These are phyloP conservation scores for Volvox africanus DNA, from an alignment of 139 green algal species.

Conservation along the genomic window DNA sequence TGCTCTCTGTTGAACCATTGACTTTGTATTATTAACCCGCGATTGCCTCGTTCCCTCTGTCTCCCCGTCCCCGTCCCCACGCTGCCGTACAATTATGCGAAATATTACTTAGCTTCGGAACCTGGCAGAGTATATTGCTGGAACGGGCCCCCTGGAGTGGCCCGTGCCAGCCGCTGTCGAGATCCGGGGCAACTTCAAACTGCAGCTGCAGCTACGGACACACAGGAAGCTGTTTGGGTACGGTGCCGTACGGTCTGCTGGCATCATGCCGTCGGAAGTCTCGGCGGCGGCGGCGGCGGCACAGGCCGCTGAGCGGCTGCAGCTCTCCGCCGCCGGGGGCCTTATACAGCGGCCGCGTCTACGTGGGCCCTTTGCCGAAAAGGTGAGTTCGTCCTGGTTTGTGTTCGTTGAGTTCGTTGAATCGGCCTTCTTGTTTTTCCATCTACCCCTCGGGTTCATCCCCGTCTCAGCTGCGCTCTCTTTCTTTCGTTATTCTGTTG, in stretches of 20 bases:
- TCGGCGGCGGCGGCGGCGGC: background rate
- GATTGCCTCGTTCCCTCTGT: no score
- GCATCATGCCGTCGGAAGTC: background rate
- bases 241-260: background rate
- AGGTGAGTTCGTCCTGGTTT: background rate
- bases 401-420: no score
- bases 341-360: slow-evolving; percentile 38
- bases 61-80: no score
- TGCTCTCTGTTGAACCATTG: no score
- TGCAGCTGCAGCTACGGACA: slow-evolving; percentile 55
- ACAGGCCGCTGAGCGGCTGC: background rate
- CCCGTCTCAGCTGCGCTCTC: no score
- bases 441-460: no score
- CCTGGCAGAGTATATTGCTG: slow-evolving; percentile 43
- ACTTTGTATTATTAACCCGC: no score
- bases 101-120: slow-evolving; percentile 14
- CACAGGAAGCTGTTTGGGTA: slow-evolving; percentile 49
- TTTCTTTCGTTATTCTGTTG: no score
- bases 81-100: no score
- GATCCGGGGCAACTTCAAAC: slow-evolving; percentile 41
- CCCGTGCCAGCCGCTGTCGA: slow-evolving; percentile 9
- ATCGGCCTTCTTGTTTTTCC: no score
- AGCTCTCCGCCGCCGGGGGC: background rate
- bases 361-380: slow-evolving; percentile 23
- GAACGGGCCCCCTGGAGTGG: slow-evolving; percentile 48